Evolutionary conservation across 2,329 filamentous ascomycete genomes (phyloP).

Genomic region (Tympanopsis confertula): DNA sequence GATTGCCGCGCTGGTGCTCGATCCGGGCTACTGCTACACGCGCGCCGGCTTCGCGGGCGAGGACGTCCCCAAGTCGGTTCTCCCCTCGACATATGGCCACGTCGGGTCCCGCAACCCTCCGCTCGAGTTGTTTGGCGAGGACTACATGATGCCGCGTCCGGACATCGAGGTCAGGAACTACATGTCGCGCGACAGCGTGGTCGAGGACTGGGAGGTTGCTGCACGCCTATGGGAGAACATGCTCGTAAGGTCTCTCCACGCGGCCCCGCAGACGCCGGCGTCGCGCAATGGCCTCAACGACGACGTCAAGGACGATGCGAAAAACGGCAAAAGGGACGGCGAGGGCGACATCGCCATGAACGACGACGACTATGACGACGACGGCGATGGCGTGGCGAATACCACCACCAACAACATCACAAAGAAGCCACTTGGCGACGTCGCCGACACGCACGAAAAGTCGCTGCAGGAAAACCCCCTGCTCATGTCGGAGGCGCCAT

Average conservation of each 20-base stretch:
- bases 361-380: conserved; percentile 17
- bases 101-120: conserved; percentile 35
- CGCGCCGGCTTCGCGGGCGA: conserved; percentile 96
- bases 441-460: conserved; percentile 47
- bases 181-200: conserved; percentile 76
- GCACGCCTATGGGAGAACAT: conserved; percentile 85
- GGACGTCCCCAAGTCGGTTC: conserved; percentile 86
- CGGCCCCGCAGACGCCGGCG: conserved; percentile 57
- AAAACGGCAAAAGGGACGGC: conserved; percentile 49
- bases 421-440: conserved; percentile 5
- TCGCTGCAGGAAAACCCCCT: conserved; percentile 80
- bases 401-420: neutral
- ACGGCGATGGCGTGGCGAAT: conserved; percentile 2
- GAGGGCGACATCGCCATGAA: conserved; percentile 51
- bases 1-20: conserved; percentile 90
- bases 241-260: conserved; percentile 78
- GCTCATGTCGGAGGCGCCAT: conserved; percentile 85
- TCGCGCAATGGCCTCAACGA: conserved; percentile 73
- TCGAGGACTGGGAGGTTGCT: conserved; percentile 93
- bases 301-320: conserved; percentile 38
- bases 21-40: conserved; percentile 81
- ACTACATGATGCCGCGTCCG: conserved; percentile 67
- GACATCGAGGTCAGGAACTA: conserved; percentile 83
- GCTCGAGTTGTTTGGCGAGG: conserved; percentile 72
- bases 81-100: conserved; percentile 79